Conservation (phyloP, 164 flowering plant genomes). For the Magnolia kwangsiensis region DNA sequence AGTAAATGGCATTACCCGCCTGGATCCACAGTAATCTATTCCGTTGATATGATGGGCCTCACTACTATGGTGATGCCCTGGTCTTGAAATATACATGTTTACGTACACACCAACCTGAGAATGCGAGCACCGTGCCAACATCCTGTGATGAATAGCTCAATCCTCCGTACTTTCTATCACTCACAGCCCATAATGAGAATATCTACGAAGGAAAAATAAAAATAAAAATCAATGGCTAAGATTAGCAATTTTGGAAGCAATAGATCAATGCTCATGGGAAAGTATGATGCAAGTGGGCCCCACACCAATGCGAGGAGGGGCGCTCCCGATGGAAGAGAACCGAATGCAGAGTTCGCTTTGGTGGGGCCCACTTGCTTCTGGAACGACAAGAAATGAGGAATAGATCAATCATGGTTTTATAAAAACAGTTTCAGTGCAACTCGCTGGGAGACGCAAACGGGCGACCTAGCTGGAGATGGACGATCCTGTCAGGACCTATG, state of each 20-base stretch:
- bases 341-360: not conserved
- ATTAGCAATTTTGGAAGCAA: not conserved
- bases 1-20: too few species aligned
- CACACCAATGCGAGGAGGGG: not conserved
- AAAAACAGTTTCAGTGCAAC: too few species aligned
- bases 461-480: too few species aligned
- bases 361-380: not conserved
- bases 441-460: too few species aligned
- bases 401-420: not conserved
- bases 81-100: not conserved
- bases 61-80: not conserved
- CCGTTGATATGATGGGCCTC: too few species aligned
- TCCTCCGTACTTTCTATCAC: slow-evolving; percentile 54
- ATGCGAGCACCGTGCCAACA: slow-evolving; percentile 62
- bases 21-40: too few species aligned
- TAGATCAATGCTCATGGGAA: too few species aligned
- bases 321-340: not conserved
- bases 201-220: slow-evolving; percentile 29
- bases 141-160: slow-evolving; percentile 41
- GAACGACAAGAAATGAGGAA: not conserved
- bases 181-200: slow-evolving; percentile 75
- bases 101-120: slow-evolving; percentile 39
- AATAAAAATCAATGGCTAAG: not conserved
- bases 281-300: not conserved
- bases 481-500: too few species aligned